phyloP scores from a whole-genome alignment of 2,329 filamentous ascomycete genomes.

The Blastomyces percursus region DNA sequence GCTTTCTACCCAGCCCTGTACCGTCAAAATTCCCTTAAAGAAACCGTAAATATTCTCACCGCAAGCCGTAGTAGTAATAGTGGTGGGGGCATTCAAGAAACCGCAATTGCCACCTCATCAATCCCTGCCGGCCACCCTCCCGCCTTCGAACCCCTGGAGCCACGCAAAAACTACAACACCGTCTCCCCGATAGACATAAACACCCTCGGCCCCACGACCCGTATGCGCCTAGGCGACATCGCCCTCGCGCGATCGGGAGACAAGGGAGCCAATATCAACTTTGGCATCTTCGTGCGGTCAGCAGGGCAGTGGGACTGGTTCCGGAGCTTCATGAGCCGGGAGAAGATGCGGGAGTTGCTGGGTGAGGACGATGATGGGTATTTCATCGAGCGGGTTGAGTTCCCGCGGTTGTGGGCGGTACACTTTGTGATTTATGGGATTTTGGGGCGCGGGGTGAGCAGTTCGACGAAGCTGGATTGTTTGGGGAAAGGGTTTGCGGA shows the following conservation, averaged over 20 bases:
- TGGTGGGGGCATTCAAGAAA: background rate
- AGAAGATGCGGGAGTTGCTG: slow-evolving; percentile 31
- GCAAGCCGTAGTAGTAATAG: slow-evolving; percentile 8
- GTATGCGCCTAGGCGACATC: slow-evolving; percentile 34
- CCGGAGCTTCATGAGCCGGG: slow-evolving; percentile 31
- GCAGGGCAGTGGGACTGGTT: slow-evolving; percentile 27
- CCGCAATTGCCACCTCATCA: background rate
- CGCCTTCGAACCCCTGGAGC: slow-evolving; percentile 15
- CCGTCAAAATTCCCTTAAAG: slow-evolving; percentile 20
- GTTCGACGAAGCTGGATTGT: slow-evolving; percentile 38
- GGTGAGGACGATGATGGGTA: slow-evolving; percentile 35
- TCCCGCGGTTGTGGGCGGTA: slow-evolving; percentile 36
- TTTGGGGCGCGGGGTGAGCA: slow-evolving; percentile 39
- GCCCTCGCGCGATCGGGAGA: slow-evolving; percentile 35
- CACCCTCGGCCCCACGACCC: slow-evolving; percentile 21
- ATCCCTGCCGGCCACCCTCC: slow-evolving; percentile 13
- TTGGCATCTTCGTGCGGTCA: slow-evolving; percentile 29
- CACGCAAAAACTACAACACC: slow-evolving; percentile 16
- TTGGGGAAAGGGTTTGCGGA: slow-evolving; percentile 46
- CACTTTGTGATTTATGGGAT: slow-evolving; percentile 43
- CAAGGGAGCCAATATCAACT: slow-evolving; percentile 34
- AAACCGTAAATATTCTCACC: slow-evolving; percentile 20
- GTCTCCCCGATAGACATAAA: slow-evolving; percentile 13
- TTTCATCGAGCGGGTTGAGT: slow-evolving; percentile 40
- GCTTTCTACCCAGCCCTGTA: slow-evolving; percentile 34